Base-by-base conservation (phyloP, 192 early-diverging fungal genomes). In the Radiomyces spectabilis region DNA sequence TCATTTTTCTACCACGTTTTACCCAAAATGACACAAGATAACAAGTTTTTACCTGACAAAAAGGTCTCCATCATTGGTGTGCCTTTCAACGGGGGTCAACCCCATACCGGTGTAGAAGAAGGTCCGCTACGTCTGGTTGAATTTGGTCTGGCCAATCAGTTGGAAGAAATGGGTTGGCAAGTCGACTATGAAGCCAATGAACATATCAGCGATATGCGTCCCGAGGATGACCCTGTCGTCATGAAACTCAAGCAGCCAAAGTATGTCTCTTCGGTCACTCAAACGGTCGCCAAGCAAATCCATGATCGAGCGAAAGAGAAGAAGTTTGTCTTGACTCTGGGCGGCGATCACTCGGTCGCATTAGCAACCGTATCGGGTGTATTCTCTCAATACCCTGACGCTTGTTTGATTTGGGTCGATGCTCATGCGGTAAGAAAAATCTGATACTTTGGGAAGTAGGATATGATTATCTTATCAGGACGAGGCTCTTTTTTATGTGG, bases 391-490 rank as follows among this genome's bases (percentile, higher is more conserved):
- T 78, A 95, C 70, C 80, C 78, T 42, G 73, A 84, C 57, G 84
- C 92, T 51, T 88, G 91, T 52, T 79, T 98, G 57, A 81, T 98
- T 50, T 98, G 93, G 95, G 81, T 98, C 10, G 93, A 98, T 68
- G 92, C 91, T 19, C 93, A 98, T 55, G 89, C 90, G 37, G 85
- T 87, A 75, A 68, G 81, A 27, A 26, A n/a, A n/a, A n/a, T n/a
- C n/a, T n/a, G n/a, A n/a, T n/a, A n/a, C n/a, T n/a, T n/a, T n/a
- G n/a, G n/a, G n/a, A n/a, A n/a, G n/a, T n/a, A n/a, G n/a, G n/a
- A n/a, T n/a, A n/a, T n/a, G n/a, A n/a, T n/a, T n/a, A n/a, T n/a
- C n/a, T n/a, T n/a, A n/a, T n/a, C n/a, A n/a, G n/a, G n/a, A n/a
- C n/a, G n/a, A n/a, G n/a, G n/a, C n/a, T n/a, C n/a, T 51, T 22